These are phyloP conservation scores for Vanrija sp. DNA, from an alignment of 1,284 basidiomycete genomes.

Conservation along the genomic window DNA sequence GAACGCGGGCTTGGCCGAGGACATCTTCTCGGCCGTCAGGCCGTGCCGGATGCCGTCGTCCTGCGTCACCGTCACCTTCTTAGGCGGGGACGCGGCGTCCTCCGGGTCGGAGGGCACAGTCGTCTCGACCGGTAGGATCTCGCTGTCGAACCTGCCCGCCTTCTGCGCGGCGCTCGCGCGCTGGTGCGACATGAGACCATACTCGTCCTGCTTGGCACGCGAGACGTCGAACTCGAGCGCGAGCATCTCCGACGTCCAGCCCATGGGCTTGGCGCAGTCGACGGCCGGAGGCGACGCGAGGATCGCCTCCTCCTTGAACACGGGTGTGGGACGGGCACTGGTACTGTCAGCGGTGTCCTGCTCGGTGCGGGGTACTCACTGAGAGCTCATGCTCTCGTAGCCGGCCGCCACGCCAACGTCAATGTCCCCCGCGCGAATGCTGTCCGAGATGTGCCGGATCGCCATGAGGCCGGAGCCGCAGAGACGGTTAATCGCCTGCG, in stretches of 20 bases:
- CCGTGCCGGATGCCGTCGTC: constrained; percentile 81
- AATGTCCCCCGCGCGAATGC: constrained; percentile 65
- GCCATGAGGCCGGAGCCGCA: constrained; percentile 80
- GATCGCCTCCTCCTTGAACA: constrained; percentile 68
- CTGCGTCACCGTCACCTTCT: constrained; percentile 59
- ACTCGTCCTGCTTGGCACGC: constrained; percentile 73
- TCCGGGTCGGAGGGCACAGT: constrained; percentile 24
- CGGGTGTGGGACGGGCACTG: constrained; percentile 71
- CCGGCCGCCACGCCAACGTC: constrained; percentile 73
- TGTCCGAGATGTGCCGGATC: constrained; percentile 60
- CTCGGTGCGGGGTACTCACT: constrained; percentile 51
- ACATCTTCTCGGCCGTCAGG: constrained; percentile 66
- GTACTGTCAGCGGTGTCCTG: constrained; percentile 42
- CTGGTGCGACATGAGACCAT: constrained; percentile 73
- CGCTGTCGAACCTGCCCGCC: constrained; percentile 65
- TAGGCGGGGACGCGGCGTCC: constrained; percentile 31
- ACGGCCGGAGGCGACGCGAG: constrained; percentile 61
- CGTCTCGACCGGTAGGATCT: constrained; percentile 76
- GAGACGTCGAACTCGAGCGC: constrained; percentile 69
- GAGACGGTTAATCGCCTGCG: constrained; percentile 73
- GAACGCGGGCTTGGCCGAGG: constrained; percentile 72
- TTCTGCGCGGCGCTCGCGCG: constrained; percentile 62
- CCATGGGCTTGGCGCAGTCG: constrained; percentile 83
- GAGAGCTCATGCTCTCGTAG: constrained; percentile 72
- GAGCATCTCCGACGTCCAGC: constrained; percentile 87